Base-by-base conservation (phyloP, 2,329 filamentous ascomycete genomes). In the Sphaerulina populicola region DNA sequence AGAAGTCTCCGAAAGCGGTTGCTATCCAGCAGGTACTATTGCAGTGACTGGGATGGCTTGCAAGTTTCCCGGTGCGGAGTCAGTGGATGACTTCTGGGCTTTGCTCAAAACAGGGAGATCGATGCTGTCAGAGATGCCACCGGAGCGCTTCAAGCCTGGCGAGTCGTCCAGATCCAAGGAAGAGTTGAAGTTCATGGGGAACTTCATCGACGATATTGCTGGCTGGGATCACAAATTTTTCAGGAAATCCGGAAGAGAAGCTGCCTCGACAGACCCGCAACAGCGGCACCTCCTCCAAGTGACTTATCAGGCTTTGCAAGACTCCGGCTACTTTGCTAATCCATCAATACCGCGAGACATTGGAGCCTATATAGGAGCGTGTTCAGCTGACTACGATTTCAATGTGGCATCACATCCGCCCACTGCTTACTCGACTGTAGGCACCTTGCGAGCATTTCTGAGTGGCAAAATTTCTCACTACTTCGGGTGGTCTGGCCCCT, bases 21-120 rank as follows among this genome's bases (percentile, higher is more conserved):
- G 27, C 9, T 11, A 50, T 37, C 36, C 42, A 12, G 33, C 50
- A 14, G 35, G 47, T 36, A 42, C 42, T 5, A 51, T 57, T 4
- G 56, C 56, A 10, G 42, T 56, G 11, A 50, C 54, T 38, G 56
- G 51, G n/a, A 56, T 58, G 51, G 23, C 56, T 3, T 52, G 51
- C 40, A 49, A 49, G 23, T 35, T 56, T 11, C 47, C 56, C 1
- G 49, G 51, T 9, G 55, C 51, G 14, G 30, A 55, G 18, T 35
- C 41, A 2, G n/a, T 44, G 15, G 47, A 57, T 9, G 36, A 51
- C n/a, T 53, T 57, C 38, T 54, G 54, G 54, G 30, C 52, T 8
- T 5, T 58, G 12, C 46, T 58, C 9, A n/a, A 36, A 1, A 15
- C 33, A 15, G 44, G 47, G 11, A 40, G 35, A 35, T 56, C 54